Evolutionary conservation across 768 basidiomycete genomes (phyloP).

Genomic region (Mycena vitilis): DNA sequence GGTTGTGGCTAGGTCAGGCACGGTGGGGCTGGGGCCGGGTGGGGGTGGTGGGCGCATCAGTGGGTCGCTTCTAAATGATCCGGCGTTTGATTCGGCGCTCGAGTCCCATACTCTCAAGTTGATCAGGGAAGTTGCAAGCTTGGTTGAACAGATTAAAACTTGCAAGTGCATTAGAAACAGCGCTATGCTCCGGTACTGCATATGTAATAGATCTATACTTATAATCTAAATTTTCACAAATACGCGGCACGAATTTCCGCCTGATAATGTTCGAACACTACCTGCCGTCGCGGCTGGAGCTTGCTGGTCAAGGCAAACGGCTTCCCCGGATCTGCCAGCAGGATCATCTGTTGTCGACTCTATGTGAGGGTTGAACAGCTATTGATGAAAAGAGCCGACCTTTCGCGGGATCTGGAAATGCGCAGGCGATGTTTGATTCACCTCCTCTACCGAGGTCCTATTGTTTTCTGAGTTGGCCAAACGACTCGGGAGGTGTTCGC

Average conservation of each 20-base stretch:
- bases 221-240: not conserved
- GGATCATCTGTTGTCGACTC: not conserved
- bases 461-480: not conserved
- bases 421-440: constrained; percentile 5
- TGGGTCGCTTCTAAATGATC: no score
- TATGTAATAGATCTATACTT: no score
- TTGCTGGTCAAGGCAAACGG: constrained; percentile 22
- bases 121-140: no score
- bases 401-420: constrained; percentile 17
- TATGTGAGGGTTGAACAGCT: not conserved
- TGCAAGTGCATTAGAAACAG: no score
- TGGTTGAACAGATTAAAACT: no score
- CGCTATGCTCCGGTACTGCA: no score
- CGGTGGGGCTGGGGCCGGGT: no score
- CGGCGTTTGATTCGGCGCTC: no score
- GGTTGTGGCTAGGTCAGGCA: no score
- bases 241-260: constrained; percentile 4
- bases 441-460: constrained; percentile 17
- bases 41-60: no score
- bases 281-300: constrained; percentile 1
- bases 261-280: constrained; percentile 9
- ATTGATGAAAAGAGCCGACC: constrained; percentile 6
- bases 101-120: no score
- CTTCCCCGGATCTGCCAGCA: not conserved
- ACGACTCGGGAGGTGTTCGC: not conserved